Base-by-base conservation (phyloP, 2,329 filamentous ascomycete genomes). In the Pseudogymnoascus sp. region DNA sequence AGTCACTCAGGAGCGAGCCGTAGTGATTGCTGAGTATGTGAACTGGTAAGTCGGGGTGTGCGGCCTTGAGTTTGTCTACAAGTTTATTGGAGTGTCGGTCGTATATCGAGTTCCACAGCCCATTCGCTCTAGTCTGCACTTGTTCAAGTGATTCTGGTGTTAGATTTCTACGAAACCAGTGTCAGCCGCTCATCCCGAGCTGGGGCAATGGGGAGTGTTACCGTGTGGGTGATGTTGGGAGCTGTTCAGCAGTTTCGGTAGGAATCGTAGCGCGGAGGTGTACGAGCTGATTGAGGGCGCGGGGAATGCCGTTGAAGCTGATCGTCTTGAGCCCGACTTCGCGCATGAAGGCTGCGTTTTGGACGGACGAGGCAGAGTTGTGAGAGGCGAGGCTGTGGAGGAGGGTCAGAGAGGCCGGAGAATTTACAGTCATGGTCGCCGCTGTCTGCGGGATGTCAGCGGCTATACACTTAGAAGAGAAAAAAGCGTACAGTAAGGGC, bases 341-440 rank as follows among this genome's bases (percentile, higher is more conserved):
- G 68, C 88, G 84, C 78, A 91, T 89, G 62, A 89, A 78, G 71
- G 90, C 87, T 64, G 87, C 88, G 35, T 82, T 78, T 26, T 79
- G 75, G 2, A 81, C 75, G 11, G 75, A 71, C 35, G 67, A 67
- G 60, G 69, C 64, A 61, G 11, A 60, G 64, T 63, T 62, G 47
- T 61, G 60, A 62, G 64, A 39, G 58, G 39, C 58, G 58, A 39
- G 63, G 37, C 60, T 64, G 58, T 65, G 67, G 10, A 92, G 81
- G 21, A 81, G 74, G 3, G 83, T 75, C 66, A 93, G 82, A 2
- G 89, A 88, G 62, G 89, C 87, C 24, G 90, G 90, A 1, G 89
- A 92, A 77, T 95, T 94, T 78, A 94, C 84, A 0, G 90, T 94
- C 76, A 93, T 89, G 1, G 89, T 91, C 15, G 90, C 86, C 33